These are phyloP conservation scores for Candida hungchunana DNA, from an alignment of 805 yeast genomes.

Conservation along the genomic window DNA sequence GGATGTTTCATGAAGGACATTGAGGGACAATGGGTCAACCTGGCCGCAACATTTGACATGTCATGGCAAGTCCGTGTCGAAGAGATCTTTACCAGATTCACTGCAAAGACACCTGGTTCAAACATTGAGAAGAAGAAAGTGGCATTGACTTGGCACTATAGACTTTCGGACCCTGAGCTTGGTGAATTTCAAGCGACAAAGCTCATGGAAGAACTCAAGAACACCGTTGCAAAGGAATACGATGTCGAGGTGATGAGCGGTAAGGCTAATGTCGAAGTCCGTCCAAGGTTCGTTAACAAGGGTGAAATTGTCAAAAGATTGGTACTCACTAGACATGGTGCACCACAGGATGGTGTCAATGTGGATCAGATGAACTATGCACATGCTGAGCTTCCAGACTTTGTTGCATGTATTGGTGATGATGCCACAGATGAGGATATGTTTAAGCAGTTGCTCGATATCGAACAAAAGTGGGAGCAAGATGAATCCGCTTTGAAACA, in stretches of 20 bases:
- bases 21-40: slow-evolving; percentile 74
- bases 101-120: slow-evolving; percentile 89
- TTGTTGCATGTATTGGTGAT: slow-evolving; percentile 88
- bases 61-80: slow-evolving; percentile 88
- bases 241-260: slow-evolving; percentile 97
- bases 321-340: slow-evolving; percentile 60
- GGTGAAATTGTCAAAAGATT: slow-evolving; percentile 91
- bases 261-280: slow-evolving; percentile 95
- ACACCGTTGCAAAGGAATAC: slow-evolving; percentile 54
- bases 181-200: slow-evolving; percentile 83
- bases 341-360: slow-evolving; percentile 37
- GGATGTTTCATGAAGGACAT: slow-evolving; percentile 89
- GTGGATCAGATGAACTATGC: slow-evolving; percentile 30
- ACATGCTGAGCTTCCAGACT: slow-evolving; percentile 63
- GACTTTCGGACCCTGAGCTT: slow-evolving; percentile 89
- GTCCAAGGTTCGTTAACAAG: slow-evolving; percentile 91
- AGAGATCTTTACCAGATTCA: slow-evolving; percentile 65
- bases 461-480: slow-evolving; percentile 52
- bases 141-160: slow-evolving; percentile 96
- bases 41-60: slow-evolving; percentile 83
- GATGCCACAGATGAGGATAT: slow-evolving; percentile 97
- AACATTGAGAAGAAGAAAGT: slow-evolving; percentile 83
- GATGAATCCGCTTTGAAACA: slow-evolving; percentile 18
- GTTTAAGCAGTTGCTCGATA: slow-evolving; percentile 72
- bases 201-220: slow-evolving; percentile 59